Evolutionary conservation across 192 early-diverging fungal genomes (phyloP).

Genomic region (Coemansia sp.): DNA sequence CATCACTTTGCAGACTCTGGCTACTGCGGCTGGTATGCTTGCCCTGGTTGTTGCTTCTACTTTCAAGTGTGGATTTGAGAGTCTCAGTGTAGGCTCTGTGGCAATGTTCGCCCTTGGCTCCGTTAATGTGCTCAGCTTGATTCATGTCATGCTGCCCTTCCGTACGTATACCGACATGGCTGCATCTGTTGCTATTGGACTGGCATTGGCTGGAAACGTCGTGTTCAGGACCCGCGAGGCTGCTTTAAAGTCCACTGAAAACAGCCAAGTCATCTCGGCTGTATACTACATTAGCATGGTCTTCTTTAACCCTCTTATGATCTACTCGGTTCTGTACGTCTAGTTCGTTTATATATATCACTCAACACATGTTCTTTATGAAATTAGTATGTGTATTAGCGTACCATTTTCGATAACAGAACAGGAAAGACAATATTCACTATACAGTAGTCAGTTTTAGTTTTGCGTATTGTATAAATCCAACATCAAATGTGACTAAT

Average conservation of each 20-base stretch:
- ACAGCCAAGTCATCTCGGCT: not conserved
- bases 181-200: not conserved
- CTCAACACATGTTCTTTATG: not conserved
- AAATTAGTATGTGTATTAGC: not conserved
- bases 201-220: not conserved
- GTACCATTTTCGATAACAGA: not conserved
- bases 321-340: not conserved
- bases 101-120: not conserved
- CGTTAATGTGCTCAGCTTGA: slow-evolving; percentile 1
- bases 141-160: slow-evolving; percentile 2
- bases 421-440: not conserved
- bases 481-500: not conserved
- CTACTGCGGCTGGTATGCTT: slow-evolving; percentile 2
- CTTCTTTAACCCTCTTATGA: slow-evolving; percentile 8
- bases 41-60: not conserved
- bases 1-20: slow-evolving; percentile 9
- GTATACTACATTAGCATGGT: not conserved
- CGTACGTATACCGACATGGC: not conserved
- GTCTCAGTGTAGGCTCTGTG: not conserved
- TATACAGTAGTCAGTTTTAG: not conserved
- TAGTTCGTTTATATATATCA: not conserved
- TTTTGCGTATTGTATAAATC: not conserved
- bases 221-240: slow-evolving; percentile 1
- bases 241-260: not conserved
- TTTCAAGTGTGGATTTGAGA: not conserved